Evolutionary conservation across 306 rosid genomes (phyloP), one percentile per base, ranked within the genome.

Genomic region (Prunus mongolica): DNA sequence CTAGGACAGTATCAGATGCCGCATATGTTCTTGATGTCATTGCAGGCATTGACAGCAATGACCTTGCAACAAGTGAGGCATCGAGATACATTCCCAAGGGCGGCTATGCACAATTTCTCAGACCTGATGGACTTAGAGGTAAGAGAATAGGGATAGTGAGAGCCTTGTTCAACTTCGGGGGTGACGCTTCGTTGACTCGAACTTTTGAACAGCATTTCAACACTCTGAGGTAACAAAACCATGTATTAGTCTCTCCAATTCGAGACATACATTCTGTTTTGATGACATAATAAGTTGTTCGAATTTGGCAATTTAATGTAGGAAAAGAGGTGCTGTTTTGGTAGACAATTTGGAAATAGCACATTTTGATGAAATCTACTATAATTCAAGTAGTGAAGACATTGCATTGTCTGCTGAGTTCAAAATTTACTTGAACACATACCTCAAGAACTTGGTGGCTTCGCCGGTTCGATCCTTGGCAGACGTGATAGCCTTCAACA

Each of bases 1-100:
- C 92, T 56, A 86, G 93, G 73, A 87, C 90, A 11, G 93, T 91
- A 47, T 84, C 91, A 8, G 96, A 93, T 81, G 93, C 89, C 25
- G 91, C 87, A 51, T 76, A 82, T 77, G 91, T 91, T 75, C 93
- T 93, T 50, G 95, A 90, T 57, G 89, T 74, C 24, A 93, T 87
- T 75, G 90, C 78, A 65, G 98, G 96, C 54, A 82, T 82, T 65
- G 93, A 91, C 46, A 90, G 86, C 72, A 76, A 13, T 16, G 85
- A 80, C 22, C 14, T 30, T 30, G 91, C 94, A 51, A 90, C 91
- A 44, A 61, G 32, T 51, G 70, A 75, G 71, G 86, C 90, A 13
- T 52, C 87, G 0, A 74, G 79, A 75, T 88, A 83, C 76, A 90
- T 84, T 67, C 93, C 96, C 25, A 6, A 19, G 47, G 91, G 86